These are phyloP conservation scores for Saitozyma sp. DNA, from an alignment of 768 basidiomycete species.

Conservation along the genomic window DNA sequence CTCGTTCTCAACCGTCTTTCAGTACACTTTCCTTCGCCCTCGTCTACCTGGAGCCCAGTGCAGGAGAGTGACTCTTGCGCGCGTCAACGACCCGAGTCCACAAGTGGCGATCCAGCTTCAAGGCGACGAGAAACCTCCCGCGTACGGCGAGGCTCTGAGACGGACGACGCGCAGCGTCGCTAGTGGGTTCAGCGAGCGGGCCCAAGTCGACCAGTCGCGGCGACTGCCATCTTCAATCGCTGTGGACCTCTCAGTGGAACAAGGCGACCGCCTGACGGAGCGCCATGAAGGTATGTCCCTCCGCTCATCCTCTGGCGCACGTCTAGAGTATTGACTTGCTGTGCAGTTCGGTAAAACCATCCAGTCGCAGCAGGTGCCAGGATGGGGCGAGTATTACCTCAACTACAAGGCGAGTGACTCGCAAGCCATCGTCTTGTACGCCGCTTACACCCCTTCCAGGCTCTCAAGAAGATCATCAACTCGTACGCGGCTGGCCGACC, in stretches of 20 bases:
- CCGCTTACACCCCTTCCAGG: conserved; percentile 12
- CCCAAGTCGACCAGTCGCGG: too few relatives aligned
- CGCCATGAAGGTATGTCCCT: conserved; percentile 4
- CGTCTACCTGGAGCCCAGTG: not conserved
- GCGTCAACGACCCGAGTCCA: too few relatives aligned
- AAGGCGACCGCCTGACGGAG: too few relatives aligned
- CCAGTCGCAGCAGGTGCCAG: conserved; percentile 91
- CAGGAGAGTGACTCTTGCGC: too few relatives aligned
- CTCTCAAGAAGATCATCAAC: conserved; percentile 75
- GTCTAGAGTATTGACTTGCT: not conserved
- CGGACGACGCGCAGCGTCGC: too few relatives aligned
- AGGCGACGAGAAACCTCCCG: too few relatives aligned
- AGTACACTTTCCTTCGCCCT: conserved; percentile 1
- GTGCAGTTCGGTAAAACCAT: conserved; percentile 95
- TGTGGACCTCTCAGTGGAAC: too few relatives aligned
- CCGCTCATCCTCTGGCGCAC: not conserved
- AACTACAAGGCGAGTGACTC: conserved; percentile 74
- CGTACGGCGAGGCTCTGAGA: too few relatives aligned
- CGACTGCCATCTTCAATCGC: too few relatives aligned
- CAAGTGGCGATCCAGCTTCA: too few relatives aligned
- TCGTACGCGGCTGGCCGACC: conserved; percentile 87
- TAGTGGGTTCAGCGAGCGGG: too few relatives aligned
- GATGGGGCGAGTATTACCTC: conserved; percentile 92
- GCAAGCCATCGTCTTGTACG: not conserved
- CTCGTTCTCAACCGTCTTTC: not conserved